Evolutionary conservation across 495 filamentous ascomycete species (phyloP), one percentile per base, ranked within the genome.

Genomic region (Aspergillus heteromorphus): DNA sequence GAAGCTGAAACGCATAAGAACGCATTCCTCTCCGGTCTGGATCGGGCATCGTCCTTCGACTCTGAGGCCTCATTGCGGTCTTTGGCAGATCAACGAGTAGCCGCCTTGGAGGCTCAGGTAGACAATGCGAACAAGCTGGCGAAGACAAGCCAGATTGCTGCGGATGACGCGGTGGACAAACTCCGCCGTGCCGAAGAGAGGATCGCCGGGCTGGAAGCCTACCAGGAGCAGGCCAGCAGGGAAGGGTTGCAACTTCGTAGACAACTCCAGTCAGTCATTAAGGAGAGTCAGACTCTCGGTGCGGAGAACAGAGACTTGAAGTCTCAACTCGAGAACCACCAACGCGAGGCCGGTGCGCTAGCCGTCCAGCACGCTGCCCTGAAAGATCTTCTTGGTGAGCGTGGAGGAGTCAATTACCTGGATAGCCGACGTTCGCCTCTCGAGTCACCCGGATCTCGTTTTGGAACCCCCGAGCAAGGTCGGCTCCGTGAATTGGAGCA

Each of bases 151-250:
- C 91, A 95, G 67, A 77, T 84, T 36, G 91, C 93, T 48, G 93
- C 92, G n/a, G 90, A 99, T 66, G 71, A 79, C 17, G 91, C 91
- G 1, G 83, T 88, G 2, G 91, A 96, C 59, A 96, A 89, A 67
- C 79, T 99, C 30, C 86, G 92, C 9, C 83, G 88, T 48, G 93
- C 93, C 7, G 95, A 97, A 70, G 95, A 95, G 67, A 82, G 95
- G 6, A 97, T 99, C 65, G 95, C 93, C 14, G 92, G 92, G 2
- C 79, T 99, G 5, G 93, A 99, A 70, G 89, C 89, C 2, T 96
- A 96, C 66, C 93, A 99, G 72, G 92, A 97, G 63, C 93, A 99
- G 73, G 84, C 91, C 5, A 97, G 91, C 66, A 79, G 93, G 30
- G 93, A 99, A 69, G 87, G 89, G 30, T 81, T 99, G 51, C 82